Evolutionary conservation across 768 basidiomycete species (phyloP), one percentile per base, ranked within the genome.

Genomic region (Naganishia kalamii): DNA sequence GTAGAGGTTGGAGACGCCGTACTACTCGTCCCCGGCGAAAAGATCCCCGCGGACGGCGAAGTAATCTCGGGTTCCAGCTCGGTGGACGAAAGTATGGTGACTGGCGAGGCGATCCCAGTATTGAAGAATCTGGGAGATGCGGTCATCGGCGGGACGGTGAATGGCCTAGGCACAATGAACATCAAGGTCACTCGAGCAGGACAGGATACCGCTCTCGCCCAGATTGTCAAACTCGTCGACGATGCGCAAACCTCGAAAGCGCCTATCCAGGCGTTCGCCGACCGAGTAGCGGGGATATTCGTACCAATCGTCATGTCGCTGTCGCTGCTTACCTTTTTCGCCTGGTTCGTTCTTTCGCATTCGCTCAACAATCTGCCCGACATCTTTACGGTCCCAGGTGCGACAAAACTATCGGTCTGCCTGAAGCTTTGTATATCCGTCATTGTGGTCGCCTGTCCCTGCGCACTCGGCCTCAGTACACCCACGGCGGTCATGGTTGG

Each of bases 401-500:
- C 89, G 41, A 89, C 85, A 73, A 78, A 88, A 73, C 81, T 97
- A 65, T 89, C 90, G 7, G 88, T 94, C 15, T 98, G 93, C 75
- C 81, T 99, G 50, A 92, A 94, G 80, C 86, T 99, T 73, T 97
- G 94, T 77, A 99, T 98, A 74, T 92, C 90, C 43, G 96, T 98
- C 68, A 85, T 99, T 65, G 96, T 99, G 52, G 92, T 99, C 59
- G 94, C 96, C 23, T 99, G 96, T 77, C 96, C 96, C 0, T 99
- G 96, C 75, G 94, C 96, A 0, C 84, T 99, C 35, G 96, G 94
- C 4, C 83, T 98, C 65, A 90, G 90, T 62, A 98, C 94, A 0
- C 96, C 96, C 0, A 98, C 96, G 0, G 96, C 94, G 1, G 92
- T 98, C 79, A 98, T 98, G 96, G 96, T 98, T 33, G 96, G 96